phyloP scores from a whole-genome alignment of 305 asterid genomes.

The Lippia alba region DNA sequence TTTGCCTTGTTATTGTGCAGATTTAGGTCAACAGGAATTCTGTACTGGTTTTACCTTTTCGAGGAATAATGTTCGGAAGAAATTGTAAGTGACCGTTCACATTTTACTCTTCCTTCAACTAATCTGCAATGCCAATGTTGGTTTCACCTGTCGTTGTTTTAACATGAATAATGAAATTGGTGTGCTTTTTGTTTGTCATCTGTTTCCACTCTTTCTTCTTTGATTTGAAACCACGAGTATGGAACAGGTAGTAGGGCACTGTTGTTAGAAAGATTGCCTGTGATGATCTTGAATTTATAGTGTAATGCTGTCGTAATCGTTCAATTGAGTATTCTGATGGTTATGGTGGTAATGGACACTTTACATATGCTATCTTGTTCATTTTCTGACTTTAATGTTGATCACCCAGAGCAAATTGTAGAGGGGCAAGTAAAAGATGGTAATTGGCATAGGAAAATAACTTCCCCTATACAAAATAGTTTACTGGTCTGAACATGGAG shows the following conservation, averaged over 20 bases:
- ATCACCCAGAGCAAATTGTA: too few relatives aligned
- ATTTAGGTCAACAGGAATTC: conserved; percentile 32
- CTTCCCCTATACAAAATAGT: not conserved
- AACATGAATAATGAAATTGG: not conserved
- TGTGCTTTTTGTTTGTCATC: not conserved
- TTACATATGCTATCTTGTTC: not conserved
- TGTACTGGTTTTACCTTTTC: conserved; percentile 29
- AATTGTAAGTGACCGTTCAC: conserved; percentile 50
- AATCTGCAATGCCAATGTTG: conserved; percentile 15
- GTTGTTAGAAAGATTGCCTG: conserved; percentile 20
- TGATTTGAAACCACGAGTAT: not conserved
- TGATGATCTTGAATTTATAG: conserved; percentile 16
- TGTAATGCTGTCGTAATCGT: conserved; percentile 18
- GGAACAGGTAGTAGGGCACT: not conserved
- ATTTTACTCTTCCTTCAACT: conserved; percentile 3
- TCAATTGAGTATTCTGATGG: conserved; percentile 25
- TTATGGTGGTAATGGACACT: conserved; percentile 10
- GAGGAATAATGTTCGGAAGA: conserved; percentile 62
- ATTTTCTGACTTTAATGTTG: too few relatives aligned
- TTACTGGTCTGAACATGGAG: not conserved
- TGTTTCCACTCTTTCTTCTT: conserved; percentile 8
- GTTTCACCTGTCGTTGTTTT: conserved; percentile 18
- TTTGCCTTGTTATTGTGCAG: conserved; percentile 33
- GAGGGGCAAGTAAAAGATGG: too few relatives aligned
- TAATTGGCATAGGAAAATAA: not conserved